A percentile compares a stretch with the other conserved stretches of the same genome.
phyloP scores from a whole-genome alignment of 768 basidiomycete species.

The Phylloporus arenicola region DNA sequence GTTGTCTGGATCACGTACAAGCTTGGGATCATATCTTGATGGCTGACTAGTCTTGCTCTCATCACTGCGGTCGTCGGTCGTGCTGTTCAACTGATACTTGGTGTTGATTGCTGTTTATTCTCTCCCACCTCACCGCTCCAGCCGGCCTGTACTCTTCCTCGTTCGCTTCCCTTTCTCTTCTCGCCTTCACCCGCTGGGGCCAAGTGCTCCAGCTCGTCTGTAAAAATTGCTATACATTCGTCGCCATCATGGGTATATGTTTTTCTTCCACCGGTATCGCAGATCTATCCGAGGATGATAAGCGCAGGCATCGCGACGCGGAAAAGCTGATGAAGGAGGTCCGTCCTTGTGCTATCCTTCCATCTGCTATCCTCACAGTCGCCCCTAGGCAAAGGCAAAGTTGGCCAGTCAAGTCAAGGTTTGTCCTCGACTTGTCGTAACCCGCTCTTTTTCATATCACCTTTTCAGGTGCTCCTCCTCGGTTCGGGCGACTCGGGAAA shows the following conservation, averaged over 20 bases:
- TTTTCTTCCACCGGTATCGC: constrained; percentile 53
- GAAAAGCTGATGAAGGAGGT: constrained; percentile 80
- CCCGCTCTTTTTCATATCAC: neutral
- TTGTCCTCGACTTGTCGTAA: constrained; percentile 3
- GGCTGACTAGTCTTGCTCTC: neutral
- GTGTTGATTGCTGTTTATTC: constrained; percentile 23
- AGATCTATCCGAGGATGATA: constrained; percentile 68
- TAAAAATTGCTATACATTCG: constrained; percentile 2
- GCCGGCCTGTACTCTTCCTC: constrained; percentile 4
- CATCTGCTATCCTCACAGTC: neutral
- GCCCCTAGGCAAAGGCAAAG: constrained; percentile 62
- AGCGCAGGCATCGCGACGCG: constrained; percentile 56
- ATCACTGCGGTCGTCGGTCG: neutral
- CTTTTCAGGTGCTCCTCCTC: constrained; percentile 68
- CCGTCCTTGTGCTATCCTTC: constrained; percentile 16
- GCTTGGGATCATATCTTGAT: neutral
- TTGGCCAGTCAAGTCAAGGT: constrained; percentile 76
- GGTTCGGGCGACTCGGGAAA: constrained; percentile 95
- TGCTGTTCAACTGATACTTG: neutral
- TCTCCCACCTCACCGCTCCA: constrained; percentile 1
- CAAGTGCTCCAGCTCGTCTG: constrained; percentile 12
- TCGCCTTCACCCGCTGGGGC: constrained; percentile 4
- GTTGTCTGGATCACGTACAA: too few relatives aligned
- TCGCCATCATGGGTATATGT: constrained; percentile 65
- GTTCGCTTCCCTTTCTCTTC: neutral